phyloP scores from a whole-genome alignment of 2,329 filamentous ascomycete species.

The Fusarium luffae region DNA sequence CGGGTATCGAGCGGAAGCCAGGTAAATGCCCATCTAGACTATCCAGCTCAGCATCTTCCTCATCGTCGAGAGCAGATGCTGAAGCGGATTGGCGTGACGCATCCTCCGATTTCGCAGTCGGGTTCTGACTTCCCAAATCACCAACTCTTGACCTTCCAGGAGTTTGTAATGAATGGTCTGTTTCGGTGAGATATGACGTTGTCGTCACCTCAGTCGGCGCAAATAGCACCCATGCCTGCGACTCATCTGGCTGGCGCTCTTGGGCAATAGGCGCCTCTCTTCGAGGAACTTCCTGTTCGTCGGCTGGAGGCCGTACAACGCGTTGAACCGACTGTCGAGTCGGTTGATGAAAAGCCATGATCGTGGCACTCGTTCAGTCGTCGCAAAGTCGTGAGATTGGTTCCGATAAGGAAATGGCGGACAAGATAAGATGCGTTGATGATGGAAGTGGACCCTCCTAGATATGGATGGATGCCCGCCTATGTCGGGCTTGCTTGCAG shows the following conservation, averaged over 20 bases:
- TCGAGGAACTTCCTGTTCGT: conserved; percentile 51
- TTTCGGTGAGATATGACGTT: conserved; percentile 74
- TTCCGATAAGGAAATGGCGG: conserved; percentile 39
- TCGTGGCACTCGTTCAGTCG: conserved; percentile 19
- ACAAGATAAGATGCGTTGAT: conserved; percentile 44
- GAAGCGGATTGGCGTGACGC: conserved; percentile 56
- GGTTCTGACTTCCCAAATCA: conserved; percentile 83
- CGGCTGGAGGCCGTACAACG: conserved; percentile 55
- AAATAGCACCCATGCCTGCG: conserved; percentile 97
- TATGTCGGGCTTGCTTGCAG: conserved; percentile 36
- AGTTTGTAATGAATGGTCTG: conserved; percentile 71
- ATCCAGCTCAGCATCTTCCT: conserved; percentile 85
- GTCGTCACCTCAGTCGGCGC: conserved; percentile 76
- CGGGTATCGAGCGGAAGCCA: conserved; percentile 78
- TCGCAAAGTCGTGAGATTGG: conserved; percentile 29
- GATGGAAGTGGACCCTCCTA: conserved; percentile 42
- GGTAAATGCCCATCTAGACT: conserved; percentile 92
- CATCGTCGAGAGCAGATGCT: conserved; percentile 55
- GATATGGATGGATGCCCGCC: conserved; percentile 15
- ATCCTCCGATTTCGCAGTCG: conserved; percentile 70
- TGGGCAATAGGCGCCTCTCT: conserved; percentile 44
- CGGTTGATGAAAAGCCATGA: conserved; percentile 71
- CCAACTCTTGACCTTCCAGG: conserved; percentile 78
- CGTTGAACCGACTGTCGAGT: conserved; percentile 64
- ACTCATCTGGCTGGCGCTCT: conserved; percentile 68